Base-by-base conservation (phyloP, 139 green algal species). In the Zygnema cylindricum region DNA sequence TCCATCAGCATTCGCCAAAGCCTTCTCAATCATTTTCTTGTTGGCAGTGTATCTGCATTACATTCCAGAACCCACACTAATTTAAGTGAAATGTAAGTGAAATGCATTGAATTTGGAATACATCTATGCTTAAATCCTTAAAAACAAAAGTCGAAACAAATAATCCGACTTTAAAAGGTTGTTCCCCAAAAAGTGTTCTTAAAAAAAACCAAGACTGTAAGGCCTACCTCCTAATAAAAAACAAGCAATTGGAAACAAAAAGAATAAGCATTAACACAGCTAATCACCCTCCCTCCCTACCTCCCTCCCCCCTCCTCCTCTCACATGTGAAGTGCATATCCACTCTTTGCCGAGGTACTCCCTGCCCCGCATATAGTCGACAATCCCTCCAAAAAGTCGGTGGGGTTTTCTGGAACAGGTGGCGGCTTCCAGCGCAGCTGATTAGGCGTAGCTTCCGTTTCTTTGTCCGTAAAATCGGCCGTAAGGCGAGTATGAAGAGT, bases 301-400 rank as follows among this genome's bases (percentile, higher is more conserved):
- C n/a, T n/a, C n/a, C n/a, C n/a, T n/a, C n/a, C n/a, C n/a, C n/a
- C n/a, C n/a, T n/a, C n/a, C n/a, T n/a, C n/a, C 49, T 93, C 92
- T 88, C 96, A 99, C 35, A 98, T 90, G 90, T 99, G 96, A 39
- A 99, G 96, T n/a, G 96, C 96, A 88, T 94, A 98, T 25, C 96
- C 96, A 11, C 94, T 92, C 88, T 98, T 98, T 1, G 33, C 69
- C 0, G 85, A 88, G 1, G 95, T 91, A 78, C 95, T 96, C 85
- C 96, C 96, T 42, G 93, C 88, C 23, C 96, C 96, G 88, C 95
- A 98, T 55, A 98, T 88, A 0, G 96, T 98, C 84, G 94, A 93
- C 33, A 98, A 90, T 0, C 96, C 95, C 0, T 92, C 86, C 81
- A 98, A 93, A 90, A 97, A 99, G 91, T 98, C 95, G 1, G 95